Evolutionary conservation across 2,329 filamentous ascomycete genomes (phyloP).

Genomic region (Epichloe scottii): DNA sequence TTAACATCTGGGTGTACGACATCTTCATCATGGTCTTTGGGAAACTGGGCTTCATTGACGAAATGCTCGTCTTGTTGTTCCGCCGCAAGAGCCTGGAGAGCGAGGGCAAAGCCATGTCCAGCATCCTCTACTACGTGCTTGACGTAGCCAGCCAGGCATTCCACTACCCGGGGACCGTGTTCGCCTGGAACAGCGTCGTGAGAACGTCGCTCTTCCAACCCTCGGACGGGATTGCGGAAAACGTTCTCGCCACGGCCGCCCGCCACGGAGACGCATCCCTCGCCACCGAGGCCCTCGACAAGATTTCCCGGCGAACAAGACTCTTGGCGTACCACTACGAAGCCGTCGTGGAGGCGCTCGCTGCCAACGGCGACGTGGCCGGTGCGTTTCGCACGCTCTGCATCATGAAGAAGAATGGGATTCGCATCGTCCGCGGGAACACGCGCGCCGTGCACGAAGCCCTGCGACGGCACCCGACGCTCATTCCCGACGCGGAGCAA

Average conservation of each 20-base stretch:
- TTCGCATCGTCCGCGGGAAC: constrained; percentile 44
- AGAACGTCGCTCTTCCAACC: constrained; percentile 24
- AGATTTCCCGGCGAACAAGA: constrained; percentile 25
- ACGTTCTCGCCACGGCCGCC: constrained; percentile 61
- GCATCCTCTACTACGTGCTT: constrained; percentile 60
- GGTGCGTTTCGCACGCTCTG: constrained; percentile 58
- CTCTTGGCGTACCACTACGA: constrained; percentile 65
- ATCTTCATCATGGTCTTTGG: constrained; percentile 64
- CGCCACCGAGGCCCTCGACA: constrained; percentile 56
- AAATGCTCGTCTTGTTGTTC: constrained; percentile 57
- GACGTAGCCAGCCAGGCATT: constrained; percentile 55
- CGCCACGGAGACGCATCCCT: constrained; percentile 54
- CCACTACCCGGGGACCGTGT: constrained; percentile 51
- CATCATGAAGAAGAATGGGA: constrained; percentile 49
- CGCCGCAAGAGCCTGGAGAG: constrained; percentile 30
- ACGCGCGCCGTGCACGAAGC: constrained; percentile 50
- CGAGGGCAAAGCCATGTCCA: constrained; percentile 28
- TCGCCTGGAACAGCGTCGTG: constrained; percentile 61
- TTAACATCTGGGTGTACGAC: constrained; percentile 66
- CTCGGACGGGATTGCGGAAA: constrained; percentile 50
- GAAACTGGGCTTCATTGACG: constrained; percentile 61
- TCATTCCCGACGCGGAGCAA: constrained; percentile 39
- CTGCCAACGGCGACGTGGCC: constrained; percentile 43
- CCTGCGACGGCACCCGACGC: constrained; percentile 33
- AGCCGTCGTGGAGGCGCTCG: constrained; percentile 60